These are phyloP conservation scores for Rosellinia necatrix DNA, from an alignment of 2,329 filamentous ascomycete species.

Conservation along the genomic window DNA sequence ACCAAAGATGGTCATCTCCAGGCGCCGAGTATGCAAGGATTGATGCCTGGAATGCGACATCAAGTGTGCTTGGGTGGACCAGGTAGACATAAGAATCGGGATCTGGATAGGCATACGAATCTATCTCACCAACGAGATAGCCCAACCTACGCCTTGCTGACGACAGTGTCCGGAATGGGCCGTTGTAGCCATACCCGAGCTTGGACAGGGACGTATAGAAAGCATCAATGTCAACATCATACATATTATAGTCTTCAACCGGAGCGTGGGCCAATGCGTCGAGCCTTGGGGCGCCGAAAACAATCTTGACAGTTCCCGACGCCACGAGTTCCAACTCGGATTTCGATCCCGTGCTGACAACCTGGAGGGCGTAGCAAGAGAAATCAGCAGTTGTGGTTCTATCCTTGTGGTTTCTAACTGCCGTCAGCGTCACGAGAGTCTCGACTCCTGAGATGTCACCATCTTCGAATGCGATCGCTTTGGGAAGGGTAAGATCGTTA, in stretches of 20 bases:
- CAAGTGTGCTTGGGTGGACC: constrained; percentile 25
- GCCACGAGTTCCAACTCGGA: constrained; percentile 18
- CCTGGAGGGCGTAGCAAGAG: background rate
- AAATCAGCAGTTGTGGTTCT: constrained; percentile 9
- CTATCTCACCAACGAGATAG: constrained; percentile 9
- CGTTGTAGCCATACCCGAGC: constrained; percentile 27
- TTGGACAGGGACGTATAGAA: constrained; percentile 16
- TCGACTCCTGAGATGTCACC: constrained; percentile 16
- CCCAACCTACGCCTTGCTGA: constrained; percentile 10
- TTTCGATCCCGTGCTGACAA: constrained; percentile 9
- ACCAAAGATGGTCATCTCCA: constrained; percentile 27
- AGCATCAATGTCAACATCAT: constrained; percentile 7
- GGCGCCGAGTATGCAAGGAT: constrained; percentile 26
- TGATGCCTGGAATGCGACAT: constrained; percentile 26
- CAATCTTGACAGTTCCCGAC: constrained; percentile 15
- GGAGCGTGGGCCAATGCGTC: background rate
- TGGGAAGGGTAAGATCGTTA: constrained; percentile 27
- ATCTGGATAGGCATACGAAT: constrained; percentile 6
- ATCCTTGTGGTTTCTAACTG: background rate
- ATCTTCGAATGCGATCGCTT: constrained; percentile 21
- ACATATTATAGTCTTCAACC: constrained; percentile 13
- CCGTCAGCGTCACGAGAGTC: constrained; percentile 18
- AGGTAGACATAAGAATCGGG: background rate
- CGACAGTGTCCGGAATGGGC: constrained; percentile 16
- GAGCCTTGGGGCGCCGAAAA: background rate